Base-by-base conservation (phyloP, 2,329 filamentous ascomycete genomes). In the Chaetothyriales sp. region DNA sequence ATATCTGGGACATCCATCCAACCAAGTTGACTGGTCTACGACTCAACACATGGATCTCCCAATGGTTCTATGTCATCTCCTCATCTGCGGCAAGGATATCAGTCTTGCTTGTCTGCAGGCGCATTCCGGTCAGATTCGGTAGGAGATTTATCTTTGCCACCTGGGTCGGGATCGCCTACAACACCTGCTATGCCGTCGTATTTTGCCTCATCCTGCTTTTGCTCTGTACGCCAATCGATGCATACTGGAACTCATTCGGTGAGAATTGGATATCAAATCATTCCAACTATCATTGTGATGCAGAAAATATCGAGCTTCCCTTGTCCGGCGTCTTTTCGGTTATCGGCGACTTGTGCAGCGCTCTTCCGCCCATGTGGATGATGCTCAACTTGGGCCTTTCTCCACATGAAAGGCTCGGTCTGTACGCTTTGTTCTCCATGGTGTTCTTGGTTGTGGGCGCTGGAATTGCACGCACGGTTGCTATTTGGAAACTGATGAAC, bases 91-190 rank as follows among this genome's bases (percentile, higher is more conserved):
- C 56, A 48, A 58, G 57, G 39, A 56, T 59, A 47, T 57, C 54
- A 19, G 54, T 60, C 18, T 55, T 61, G 26, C 45, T 61, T 18
- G 60, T 60, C 53, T 61, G 60, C 46, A 55, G 59, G 9, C 52
- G 59, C 36, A 52, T 61, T 32, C 55, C 52, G 46, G 55, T 57
- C 49, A 56, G 53, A 45, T 60, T 57, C 48, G 55, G 49, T 39
- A 39, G 39, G 18, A 36, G 28, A 0, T 61, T 60, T 42, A 48
- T 59, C 4, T 51, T 59, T 19, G 59, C 59, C 1, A 59, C 54
- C 22, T 59, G 55, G 58, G 43, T 57, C 28, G 59, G 59, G n/a
- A 59, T 61, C 39, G 49, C 51, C 32, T 60, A 61, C 58, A 61
- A 61, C 46, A 25, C 60, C 18, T 18, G 55, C 18, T 57, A 57